phyloP scores from a whole-genome alignment of 108 stramenopile species.

The Skeletonema grethae region DNA sequence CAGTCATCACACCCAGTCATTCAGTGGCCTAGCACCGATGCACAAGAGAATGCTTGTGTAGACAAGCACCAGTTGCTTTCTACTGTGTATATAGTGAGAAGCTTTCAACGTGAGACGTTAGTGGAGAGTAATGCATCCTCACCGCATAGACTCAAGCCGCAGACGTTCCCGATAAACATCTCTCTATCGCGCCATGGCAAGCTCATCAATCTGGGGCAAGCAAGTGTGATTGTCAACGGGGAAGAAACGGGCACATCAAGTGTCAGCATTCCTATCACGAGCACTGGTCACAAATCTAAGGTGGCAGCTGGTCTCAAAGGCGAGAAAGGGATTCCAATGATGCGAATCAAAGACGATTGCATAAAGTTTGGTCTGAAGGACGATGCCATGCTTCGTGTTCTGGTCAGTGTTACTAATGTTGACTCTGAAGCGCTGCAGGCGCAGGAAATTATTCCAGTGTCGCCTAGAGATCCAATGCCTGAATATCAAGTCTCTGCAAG shows the following conservation, averaged over 20 bases:
- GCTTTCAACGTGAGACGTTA: neutral
- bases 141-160: conserved; percentile 6
- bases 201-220: conserved; percentile 15
- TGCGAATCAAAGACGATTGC: neutral
- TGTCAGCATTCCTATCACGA: conserved; percentile 3
- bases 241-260: conserved; percentile 17
- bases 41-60: neutral
- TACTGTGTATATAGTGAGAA: conserved; percentile 25
- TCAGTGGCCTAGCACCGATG: conserved; percentile 12
- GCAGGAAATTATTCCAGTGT: too few species aligned
- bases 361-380: neutral
- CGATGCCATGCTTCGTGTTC: neutral
- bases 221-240: conserved; percentile 21
- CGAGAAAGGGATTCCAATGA: neutral
- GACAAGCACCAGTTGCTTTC: conserved; percentile 11
- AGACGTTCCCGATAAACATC: conserved; percentile 25
- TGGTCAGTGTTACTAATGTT: neutral
- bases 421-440: too few species aligned
- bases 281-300: neutral
- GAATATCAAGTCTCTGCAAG: too few species aligned
- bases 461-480: too few species aligned
- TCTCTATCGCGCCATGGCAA: conserved; percentile 28
- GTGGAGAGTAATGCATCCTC: neutral
- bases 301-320: neutral
- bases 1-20: conserved; percentile 7